Evolutionary conservation across 192 early-diverging fungal species (phyloP).

Genomic region (Geranomyces variabilis): DNA sequence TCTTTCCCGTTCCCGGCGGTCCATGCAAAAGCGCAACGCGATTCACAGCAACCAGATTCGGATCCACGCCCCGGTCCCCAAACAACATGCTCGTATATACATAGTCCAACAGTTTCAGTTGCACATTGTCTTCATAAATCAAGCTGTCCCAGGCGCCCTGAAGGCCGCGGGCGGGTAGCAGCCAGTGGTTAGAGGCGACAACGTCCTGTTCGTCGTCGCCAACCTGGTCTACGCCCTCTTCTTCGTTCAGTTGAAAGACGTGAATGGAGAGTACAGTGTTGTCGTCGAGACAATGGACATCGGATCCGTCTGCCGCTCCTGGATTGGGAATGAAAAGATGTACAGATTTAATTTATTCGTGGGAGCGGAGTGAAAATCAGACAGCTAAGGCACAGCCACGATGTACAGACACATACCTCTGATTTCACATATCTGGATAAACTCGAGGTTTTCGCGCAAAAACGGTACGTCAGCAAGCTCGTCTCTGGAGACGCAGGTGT

Average conservation of each 20-base stretch:
- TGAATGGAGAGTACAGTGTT: conserved; percentile 13
- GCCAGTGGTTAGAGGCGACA: conserved; percentile 54
- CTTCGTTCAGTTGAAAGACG: conserved; percentile 34
- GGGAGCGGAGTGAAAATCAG: too few species aligned
- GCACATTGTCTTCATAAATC: conserved; percentile 62
- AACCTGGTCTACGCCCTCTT: conserved; percentile 54
- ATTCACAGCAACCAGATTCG: conserved; percentile 62
- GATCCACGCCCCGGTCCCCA: conserved; percentile 58
- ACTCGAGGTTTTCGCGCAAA: conserved; percentile 26
- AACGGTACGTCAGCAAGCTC: conserved; percentile 24
- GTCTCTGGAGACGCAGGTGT: neutral
- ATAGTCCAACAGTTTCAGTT: conserved; percentile 59
- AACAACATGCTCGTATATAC: conserved; percentile 66
- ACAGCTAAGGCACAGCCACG: neutral
- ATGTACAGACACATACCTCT: conserved; percentile 11
- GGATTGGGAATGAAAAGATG: neutral
- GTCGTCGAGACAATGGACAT: neutral
- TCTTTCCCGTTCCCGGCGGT: conserved; percentile 51
- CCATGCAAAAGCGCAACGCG: conserved; percentile 69
- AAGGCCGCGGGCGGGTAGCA: conserved; percentile 49
- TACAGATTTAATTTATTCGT: neutral
- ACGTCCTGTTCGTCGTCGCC: conserved; percentile 44
- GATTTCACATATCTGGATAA: conserved; percentile 29
- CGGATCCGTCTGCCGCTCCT: neutral
- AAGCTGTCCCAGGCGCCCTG: conserved; percentile 61